Conservation (phyloP, 352 stramenopile species). For the Phytophthora brassicae region DNA sequence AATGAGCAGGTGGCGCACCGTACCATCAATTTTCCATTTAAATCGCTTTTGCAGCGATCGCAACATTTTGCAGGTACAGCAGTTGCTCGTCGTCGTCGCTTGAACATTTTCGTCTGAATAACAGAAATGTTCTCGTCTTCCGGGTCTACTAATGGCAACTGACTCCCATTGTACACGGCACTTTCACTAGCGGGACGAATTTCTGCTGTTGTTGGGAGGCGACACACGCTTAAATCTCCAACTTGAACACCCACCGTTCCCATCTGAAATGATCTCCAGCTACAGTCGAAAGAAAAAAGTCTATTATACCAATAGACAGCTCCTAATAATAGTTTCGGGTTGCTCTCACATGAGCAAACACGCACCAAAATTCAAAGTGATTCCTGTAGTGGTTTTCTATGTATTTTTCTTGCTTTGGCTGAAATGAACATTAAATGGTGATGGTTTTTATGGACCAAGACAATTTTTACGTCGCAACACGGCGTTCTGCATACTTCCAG, state of each 20-base stretch:
- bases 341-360: background rate
- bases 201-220: background rate
- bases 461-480: conserved; percentile 5
- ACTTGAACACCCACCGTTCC: conserved; percentile 17
- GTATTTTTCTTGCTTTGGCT: conserved; percentile 11
- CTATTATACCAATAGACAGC: no score
- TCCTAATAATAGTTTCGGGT: conserved; percentile 31
- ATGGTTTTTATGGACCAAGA: background rate
- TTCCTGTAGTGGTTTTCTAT: conserved; percentile 7
- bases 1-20: conserved; percentile 51
- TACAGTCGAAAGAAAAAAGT: background rate
- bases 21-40: conserved; percentile 69
- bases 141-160: background rate
- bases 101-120: conserved; percentile 30
- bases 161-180: background rate
- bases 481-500: conserved; percentile 68
- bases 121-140: conserved; percentile 11
- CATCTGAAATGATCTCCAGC: conserved; percentile 8
- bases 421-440: background rate
- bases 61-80: conserved; percentile 35
- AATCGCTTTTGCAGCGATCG: conserved; percentile 57
- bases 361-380: conserved; percentile 12
- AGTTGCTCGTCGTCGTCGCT: conserved; percentile 18
- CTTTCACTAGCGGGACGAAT: background rate
- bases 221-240: conserved; percentile 3